phyloP scores from a whole-genome alignment of 140 eudicot species.

The Cichorium intybus region DNA sequence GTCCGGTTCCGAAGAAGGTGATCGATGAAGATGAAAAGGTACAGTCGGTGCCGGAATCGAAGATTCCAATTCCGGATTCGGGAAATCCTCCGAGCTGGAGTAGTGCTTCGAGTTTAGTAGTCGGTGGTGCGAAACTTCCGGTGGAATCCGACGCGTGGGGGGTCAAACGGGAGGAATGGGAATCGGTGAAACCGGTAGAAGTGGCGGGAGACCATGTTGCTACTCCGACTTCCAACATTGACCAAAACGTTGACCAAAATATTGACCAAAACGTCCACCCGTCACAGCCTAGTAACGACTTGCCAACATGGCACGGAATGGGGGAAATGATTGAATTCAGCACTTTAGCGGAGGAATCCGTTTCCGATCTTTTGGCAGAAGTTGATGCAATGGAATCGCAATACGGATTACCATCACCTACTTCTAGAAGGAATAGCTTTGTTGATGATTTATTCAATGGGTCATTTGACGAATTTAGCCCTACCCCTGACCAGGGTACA shows the following conservation, averaged over 20 bases:
- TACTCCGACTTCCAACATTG: conserved; percentile 43
- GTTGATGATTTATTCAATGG: conserved; percentile 61
- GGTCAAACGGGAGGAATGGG: conserved; percentile 57
- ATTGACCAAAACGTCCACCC: conserved; percentile 31
- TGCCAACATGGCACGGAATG: conserved; percentile 51
- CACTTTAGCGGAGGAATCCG: conserved; percentile 92
- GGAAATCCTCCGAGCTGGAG: conserved; percentile 59
- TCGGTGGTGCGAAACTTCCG: conserved; percentile 43
- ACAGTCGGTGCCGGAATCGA: conserved; percentile 25
- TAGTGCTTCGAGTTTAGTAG: conserved; percentile 53
- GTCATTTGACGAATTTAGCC: conserved; percentile 65
- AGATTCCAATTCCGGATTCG: conserved; percentile 38
- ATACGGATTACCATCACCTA: conserved; percentile 79
- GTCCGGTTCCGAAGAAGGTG: conserved; percentile 29
- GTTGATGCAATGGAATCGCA: conserved; percentile 98
- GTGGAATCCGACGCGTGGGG: conserved; percentile 58
- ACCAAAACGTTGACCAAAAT: conserved; percentile 29
- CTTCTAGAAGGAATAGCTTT: conserved; percentile 66
- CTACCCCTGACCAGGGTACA: conserved; percentile 51
- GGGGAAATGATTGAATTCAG: conserved; percentile 73
- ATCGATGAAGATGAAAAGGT: conserved; percentile 19
- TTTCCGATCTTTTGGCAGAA: conserved; percentile 90
- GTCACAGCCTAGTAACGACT: conserved; percentile 38
- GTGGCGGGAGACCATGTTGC: conserved; percentile 40
- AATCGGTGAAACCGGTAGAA: conserved; percentile 46